Evolutionary conservation across 345 rosid genomes (phyloP).

Genomic region (Lagerstroemia speciosa): DNA sequence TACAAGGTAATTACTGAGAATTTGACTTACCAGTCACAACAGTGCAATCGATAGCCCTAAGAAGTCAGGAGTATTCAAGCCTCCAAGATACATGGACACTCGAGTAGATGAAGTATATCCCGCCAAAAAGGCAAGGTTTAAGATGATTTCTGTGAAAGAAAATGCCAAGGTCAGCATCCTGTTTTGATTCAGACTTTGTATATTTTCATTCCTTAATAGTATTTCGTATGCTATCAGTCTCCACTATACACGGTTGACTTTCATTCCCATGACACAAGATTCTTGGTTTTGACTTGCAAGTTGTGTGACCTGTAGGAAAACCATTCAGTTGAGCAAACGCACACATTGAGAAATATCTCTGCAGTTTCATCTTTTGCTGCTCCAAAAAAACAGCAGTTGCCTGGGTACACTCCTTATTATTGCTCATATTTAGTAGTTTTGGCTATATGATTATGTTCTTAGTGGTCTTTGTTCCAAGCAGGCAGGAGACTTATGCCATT

Average conservation of each 20-base stretch:
- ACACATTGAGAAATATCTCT: conserved; percentile 37
- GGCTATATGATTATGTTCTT: conserved; percentile 2
- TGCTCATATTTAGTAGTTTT: background rate
- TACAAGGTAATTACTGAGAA: conserved; percentile 1
- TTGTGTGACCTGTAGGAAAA: conserved; percentile 36
- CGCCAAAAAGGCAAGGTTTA: conserved; percentile 61
- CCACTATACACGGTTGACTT: background rate
- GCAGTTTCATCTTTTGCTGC: conserved; percentile 47
- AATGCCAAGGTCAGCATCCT: conserved; percentile 45
- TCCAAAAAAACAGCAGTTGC: conserved; percentile 34
- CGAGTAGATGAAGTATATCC: conserved; percentile 73
- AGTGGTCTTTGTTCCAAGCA: conserved; percentile 19
- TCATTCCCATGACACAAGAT: conserved; percentile 4
- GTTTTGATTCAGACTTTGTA: background rate
- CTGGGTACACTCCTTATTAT: conserved; percentile 29
- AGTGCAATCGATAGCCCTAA: conserved; percentile 34
- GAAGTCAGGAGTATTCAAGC: conserved; percentile 41
- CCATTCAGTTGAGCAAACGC: conserved; percentile 30
- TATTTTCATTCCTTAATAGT: conserved; percentile 4
- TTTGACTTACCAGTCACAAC: conserved; percentile 11
- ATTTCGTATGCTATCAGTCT: background rate
- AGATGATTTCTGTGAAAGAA: conserved; percentile 48
- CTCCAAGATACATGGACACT: conserved; percentile 56
- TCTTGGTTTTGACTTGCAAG: conserved; percentile 3
- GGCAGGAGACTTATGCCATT: conserved; percentile 31